Evolutionary conservation across 768 basidiomycete species (phyloP).

Genomic region (Mycena haematopus): DNA sequence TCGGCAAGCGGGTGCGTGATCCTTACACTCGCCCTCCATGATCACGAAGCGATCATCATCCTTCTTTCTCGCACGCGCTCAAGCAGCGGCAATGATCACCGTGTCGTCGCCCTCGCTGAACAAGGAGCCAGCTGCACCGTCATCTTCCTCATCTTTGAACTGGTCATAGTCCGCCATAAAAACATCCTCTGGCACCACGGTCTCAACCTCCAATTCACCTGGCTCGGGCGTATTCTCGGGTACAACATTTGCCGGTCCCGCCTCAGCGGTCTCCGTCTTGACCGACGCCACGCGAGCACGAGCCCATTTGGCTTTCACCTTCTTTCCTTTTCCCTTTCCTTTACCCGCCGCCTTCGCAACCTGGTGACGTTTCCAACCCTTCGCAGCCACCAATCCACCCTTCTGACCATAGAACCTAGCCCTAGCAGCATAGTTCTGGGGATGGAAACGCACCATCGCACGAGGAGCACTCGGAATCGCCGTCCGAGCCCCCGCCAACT

Average conservation of each 20-base stretch:
- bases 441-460: background rate
- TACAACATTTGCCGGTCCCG: too few relatives aligned
- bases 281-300: background rate
- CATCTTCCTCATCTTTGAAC: background rate
- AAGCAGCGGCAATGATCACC: background rate
- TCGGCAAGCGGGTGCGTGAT: background rate
- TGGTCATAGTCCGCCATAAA: background rate
- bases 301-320: background rate
- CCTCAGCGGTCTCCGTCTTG: background rate
- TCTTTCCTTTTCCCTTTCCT: background rate
- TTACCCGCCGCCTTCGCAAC: background rate
- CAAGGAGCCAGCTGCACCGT: background rate
- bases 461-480: background rate
- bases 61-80: background rate
- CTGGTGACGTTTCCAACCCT: background rate
- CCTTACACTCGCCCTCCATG: constrained; percentile 3
- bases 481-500: background rate
- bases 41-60: background rate
- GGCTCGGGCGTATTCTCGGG: too few relatives aligned
- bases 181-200: background rate
- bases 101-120: background rate
- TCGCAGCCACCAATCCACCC: background rate
- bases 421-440: background rate
- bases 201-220: background rate
- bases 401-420: background rate